Conservation (phyloP, 169 alveolate species). For the Plasmodium fragile region DNA sequence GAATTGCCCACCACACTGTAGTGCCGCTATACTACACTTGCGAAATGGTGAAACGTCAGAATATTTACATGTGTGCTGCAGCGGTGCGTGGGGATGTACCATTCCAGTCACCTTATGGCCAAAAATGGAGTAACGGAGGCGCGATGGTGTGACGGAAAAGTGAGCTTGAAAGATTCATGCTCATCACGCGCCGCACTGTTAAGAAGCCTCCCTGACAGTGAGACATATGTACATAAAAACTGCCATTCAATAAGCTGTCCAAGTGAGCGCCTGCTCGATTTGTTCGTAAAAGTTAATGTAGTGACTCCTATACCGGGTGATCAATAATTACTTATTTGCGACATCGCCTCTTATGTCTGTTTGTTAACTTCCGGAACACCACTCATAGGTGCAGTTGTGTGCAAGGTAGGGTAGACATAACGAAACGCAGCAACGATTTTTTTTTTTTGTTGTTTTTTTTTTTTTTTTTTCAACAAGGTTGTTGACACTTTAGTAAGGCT, state of each 20-base stretch:
- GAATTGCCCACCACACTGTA: not conserved
- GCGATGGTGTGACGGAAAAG: not conserved
- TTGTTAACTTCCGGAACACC: not conserved
- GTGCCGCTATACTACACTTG: not conserved
- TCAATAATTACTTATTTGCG: not conserved
- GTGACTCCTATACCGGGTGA: not conserved
- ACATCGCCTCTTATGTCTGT: not conserved
- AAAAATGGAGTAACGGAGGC: not conserved
- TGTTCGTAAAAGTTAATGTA: not conserved
- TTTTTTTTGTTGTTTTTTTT: not conserved
- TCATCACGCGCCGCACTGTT: not conserved
- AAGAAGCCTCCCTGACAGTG: not conserved
- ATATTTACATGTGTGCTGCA: not conserved
- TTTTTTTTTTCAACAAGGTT: not conserved
- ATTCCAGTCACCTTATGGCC: not conserved
- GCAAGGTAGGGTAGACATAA: not conserved
- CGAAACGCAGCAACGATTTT: not conserved
- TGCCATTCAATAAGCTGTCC: not conserved
- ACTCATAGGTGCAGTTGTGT: conserved; percentile 1
- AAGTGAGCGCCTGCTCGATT: not conserved
- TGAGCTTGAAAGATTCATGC: not conserved
- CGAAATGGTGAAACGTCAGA: not conserved
- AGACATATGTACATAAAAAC: not conserved
- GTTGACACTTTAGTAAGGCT: not conserved
- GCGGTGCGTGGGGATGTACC: not conserved